Evolutionary conservation across 768 basidiomycete species (phyloP).

Genomic region (Sarcodon aspratus): DNA sequence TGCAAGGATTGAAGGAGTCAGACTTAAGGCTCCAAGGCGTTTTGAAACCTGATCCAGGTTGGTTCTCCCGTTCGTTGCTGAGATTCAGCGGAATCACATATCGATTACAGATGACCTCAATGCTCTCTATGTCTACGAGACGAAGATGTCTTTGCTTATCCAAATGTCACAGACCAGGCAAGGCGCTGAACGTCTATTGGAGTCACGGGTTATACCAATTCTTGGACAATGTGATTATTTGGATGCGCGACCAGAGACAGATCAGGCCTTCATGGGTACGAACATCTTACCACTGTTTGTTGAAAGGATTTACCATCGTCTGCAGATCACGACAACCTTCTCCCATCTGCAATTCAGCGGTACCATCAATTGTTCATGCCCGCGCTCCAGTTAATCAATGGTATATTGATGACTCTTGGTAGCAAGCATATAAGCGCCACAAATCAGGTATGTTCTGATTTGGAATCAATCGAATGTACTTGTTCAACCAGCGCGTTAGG

Average conservation of each 20-base stretch:
- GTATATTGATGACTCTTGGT: conserved; percentile 69
- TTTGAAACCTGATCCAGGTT: conserved; percentile 86
- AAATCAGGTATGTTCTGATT: conserved; percentile 42
- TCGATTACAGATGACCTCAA: conserved; percentile 67
- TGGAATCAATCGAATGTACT: background rate
- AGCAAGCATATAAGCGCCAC: conserved; percentile 52
- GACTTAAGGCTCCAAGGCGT: conserved; percentile 66
- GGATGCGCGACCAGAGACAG: conserved; percentile 73
- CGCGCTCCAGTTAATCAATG: conserved; percentile 70
- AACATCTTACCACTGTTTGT: background rate
- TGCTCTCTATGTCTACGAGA: conserved; percentile 86
- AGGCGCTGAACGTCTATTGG: conserved; percentile 80
- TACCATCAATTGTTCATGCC: conserved; percentile 90
- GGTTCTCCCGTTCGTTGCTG: conserved; percentile 9
- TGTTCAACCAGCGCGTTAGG: conserved; percentile 27
- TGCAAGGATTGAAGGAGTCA: conserved; percentile 73
- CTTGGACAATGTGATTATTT: conserved; percentile 82
- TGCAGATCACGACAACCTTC: conserved; percentile 74
- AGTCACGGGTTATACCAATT: conserved; percentile 61
- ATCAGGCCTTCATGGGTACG: conserved; percentile 74
- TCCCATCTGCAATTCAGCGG: conserved; percentile 77
- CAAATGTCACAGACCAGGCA: conserved; percentile 72
- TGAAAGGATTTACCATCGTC: conserved; percentile 1
- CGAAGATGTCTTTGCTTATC: conserved; percentile 84
- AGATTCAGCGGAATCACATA: background rate